A percentile compares a stretch with the other conserved stretches of the same genome.
These are phyloP conservation scores for Aspergillus saccharolyticus DNA, from an alignment of 495 filamentous ascomycete genomes.

Conservation along the genomic window DNA sequence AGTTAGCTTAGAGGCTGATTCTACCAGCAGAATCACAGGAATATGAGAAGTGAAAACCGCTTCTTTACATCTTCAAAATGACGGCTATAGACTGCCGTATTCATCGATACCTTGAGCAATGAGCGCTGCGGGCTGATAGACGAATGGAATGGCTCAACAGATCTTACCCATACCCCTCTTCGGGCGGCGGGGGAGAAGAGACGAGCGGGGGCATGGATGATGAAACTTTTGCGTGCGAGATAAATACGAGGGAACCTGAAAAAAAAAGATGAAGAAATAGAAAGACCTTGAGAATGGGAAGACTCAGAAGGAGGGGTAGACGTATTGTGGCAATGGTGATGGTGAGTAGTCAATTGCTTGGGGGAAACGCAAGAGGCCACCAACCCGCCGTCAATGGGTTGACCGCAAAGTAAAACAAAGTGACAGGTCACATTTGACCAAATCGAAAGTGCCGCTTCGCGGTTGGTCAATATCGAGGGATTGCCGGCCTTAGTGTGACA, in stretches of 20 bases:
- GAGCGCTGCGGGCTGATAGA: neutral
- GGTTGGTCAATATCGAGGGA: neutral
- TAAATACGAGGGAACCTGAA: neutral
- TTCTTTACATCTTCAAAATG: no score
- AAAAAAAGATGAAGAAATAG: neutral
- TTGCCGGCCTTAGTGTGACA: constrained; percentile 7
- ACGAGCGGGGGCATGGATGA: neutral
- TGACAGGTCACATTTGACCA: constrained; percentile 18
- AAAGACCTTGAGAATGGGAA: neutral
- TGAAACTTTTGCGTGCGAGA: neutral
- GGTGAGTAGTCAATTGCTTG: neutral
- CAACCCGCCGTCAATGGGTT: neutral
- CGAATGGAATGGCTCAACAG: neutral
- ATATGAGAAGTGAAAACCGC: neutral
- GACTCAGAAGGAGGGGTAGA: neutral
- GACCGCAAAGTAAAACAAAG: constrained; percentile 9
- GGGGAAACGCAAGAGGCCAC: neutral
- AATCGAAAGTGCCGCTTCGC: neutral
- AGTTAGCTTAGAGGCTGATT: no score
- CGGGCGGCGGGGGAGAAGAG: no score
- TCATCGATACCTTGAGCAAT: no score
- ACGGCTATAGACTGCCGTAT: no score
- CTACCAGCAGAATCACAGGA: no score
- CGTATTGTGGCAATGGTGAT: neutral
- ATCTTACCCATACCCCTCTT: neutral